Evolutionary conservation across 371 early-diverging fungal genomes (phyloP).

Genomic region (Mortierella sp.): DNA sequence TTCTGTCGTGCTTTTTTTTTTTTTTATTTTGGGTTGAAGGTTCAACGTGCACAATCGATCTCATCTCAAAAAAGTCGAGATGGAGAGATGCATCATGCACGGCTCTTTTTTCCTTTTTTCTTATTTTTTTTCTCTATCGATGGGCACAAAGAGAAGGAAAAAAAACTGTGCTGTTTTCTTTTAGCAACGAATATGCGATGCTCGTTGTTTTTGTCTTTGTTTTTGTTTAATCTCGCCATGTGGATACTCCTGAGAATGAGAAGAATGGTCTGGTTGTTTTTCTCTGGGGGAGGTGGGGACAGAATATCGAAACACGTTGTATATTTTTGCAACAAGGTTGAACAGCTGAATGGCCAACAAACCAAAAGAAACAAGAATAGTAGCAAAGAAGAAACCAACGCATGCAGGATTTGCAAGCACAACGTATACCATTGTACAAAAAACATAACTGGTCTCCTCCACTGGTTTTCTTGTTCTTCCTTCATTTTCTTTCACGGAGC

Average conservation of each 20-base stretch:
- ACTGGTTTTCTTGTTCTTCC: neutral
- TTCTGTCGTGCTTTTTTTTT: constrained; percentile 8
- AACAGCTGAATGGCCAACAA: too few relatives aligned
- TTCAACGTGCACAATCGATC: neutral
- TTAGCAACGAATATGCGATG: too few relatives aligned
- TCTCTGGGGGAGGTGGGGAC: neutral
- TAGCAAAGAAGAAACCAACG: neutral
- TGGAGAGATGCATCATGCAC: neutral
- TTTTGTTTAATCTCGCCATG: neutral
- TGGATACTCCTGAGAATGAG: neutral
- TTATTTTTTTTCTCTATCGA: neutral
- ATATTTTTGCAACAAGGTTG: too few relatives aligned
- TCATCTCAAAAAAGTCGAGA: neutral
- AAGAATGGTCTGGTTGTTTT: neutral
- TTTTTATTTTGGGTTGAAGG: neutral
- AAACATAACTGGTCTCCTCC: neutral
- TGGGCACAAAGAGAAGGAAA: neutral
- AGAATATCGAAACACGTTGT: neutral
- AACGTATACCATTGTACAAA: neutral
- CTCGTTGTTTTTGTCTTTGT: neutral
- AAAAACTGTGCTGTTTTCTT: too few relatives aligned
- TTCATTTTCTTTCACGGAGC: neutral
- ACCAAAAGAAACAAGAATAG: too few relatives aligned
- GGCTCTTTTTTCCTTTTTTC: neutral
- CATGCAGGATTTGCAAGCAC: too few relatives aligned